These are phyloP conservation scores for Sclerotinia spermophila DNA, from an alignment of 2,329 filamentous ascomycete genomes.

Conservation along the genomic window DNA sequence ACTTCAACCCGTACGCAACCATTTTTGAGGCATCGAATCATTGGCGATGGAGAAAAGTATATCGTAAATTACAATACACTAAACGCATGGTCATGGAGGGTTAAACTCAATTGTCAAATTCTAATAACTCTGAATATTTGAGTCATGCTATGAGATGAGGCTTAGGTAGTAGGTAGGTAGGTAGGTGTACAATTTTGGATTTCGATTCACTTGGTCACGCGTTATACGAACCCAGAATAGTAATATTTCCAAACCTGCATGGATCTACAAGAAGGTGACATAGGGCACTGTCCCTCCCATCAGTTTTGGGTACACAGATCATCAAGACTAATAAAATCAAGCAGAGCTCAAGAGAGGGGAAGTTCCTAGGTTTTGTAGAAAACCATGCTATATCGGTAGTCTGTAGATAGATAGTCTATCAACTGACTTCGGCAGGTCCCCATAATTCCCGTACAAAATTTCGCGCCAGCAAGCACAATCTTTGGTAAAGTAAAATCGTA, in stretches of 20 bases:
- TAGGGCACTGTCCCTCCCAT: background rate
- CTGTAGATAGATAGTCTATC: background rate
- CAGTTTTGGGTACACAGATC: background rate
- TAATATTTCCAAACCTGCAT: background rate
- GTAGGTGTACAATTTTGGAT: background rate
- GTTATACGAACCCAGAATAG: background rate
- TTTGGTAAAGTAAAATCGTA: slow-evolving; percentile 1
- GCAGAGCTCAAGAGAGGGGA: background rate
- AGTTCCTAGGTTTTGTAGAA: background rate
- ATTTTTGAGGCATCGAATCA: background rate
- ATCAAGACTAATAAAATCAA: background rate
- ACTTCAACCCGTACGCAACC: background rate
- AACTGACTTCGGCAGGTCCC: background rate
- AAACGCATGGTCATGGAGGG: background rate
- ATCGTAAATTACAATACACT: background rate
- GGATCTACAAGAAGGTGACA: background rate
- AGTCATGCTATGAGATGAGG: background rate
- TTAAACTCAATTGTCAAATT: background rate
- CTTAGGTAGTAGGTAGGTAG: background rate
- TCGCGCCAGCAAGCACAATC: background rate
- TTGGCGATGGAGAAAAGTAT: background rate
- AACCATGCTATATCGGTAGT: background rate
- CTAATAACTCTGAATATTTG: background rate
- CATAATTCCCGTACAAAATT: background rate
- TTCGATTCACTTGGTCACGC: background rate